Conservation (phyloP, 768 basidiomycete genomes). For the Mycena haematopus region DNA sequence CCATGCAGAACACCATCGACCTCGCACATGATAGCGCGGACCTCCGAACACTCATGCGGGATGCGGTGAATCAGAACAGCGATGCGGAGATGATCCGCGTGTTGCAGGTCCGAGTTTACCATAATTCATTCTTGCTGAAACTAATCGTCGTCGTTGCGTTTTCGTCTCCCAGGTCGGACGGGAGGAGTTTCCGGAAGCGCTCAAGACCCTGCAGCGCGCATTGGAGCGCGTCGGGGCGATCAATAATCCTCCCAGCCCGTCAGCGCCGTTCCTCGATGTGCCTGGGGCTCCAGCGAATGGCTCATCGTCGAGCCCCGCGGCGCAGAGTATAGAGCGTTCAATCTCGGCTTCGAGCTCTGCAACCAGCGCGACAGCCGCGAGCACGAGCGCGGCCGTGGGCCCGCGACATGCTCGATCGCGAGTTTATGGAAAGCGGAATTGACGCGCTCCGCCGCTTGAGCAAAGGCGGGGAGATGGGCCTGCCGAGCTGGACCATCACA, state of each 20-base stretch:
- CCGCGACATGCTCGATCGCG: conserved; percentile 64
- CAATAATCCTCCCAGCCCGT: conserved; percentile 25
- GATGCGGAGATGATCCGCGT: conserved; percentile 52
- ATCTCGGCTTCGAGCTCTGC: conserved; percentile 29
- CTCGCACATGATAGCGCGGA: conserved; percentile 43
- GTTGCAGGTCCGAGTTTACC: conserved; percentile 41
- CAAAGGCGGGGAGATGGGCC: conserved; percentile 41
- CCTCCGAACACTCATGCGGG: conserved; percentile 42
- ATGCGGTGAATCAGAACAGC: conserved; percentile 45
- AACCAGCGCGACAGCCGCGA: conserved; percentile 17
- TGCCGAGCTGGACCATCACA: conserved; percentile 83
- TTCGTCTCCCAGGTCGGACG: conserved; percentile 42
- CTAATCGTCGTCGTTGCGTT: no score
- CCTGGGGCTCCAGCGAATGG: not conserved
- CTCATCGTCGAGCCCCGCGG: conserved; percentile 9
- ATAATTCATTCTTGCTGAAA: not conserved
- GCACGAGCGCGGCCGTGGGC: conserved; percentile 18
- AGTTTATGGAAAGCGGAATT: conserved; percentile 76
- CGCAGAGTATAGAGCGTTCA: conserved; percentile 29
- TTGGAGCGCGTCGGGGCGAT: conserved; percentile 38
- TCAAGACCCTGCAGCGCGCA: conserved; percentile 59
- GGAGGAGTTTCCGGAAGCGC: conserved; percentile 60
- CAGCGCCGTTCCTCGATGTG: conserved; percentile 3
- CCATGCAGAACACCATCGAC: conserved; percentile 42
- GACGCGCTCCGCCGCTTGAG: conserved; percentile 74